These are phyloP conservation scores for Podosphaera xanthii DNA, from an alignment of 2,329 filamentous ascomycete species.

Conservation along the genomic window DNA sequence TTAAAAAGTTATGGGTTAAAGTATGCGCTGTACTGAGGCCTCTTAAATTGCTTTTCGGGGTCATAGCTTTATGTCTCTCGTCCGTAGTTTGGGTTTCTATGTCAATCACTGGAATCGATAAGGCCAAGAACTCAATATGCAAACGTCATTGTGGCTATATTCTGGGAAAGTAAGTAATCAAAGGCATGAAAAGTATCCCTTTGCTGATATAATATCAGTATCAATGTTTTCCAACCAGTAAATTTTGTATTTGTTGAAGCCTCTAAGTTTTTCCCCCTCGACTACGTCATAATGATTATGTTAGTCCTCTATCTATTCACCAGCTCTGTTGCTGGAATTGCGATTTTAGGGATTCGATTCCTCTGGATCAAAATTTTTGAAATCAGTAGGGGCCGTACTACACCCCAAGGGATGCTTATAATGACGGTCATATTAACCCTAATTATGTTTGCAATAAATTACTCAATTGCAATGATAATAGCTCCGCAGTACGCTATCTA, in stretches of 20 bases:
- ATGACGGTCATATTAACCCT: constrained; percentile 78
- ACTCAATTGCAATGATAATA: constrained; percentile 77
- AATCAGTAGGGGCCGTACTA: constrained; percentile 70
- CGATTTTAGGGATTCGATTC: constrained; percentile 78
- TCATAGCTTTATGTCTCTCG: constrained; percentile 52
- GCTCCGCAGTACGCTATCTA: constrained; percentile 89
- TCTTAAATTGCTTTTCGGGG: constrained; percentile 66
- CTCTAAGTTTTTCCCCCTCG: constrained; percentile 66
- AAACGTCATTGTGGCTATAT: constrained; percentile 82
- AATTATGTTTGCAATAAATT: constrained; percentile 79
- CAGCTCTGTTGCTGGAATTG: constrained; percentile 68
- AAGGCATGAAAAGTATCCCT: not conserved
- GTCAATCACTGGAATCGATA: constrained; percentile 89
- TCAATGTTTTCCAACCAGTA: constrained; percentile 85
- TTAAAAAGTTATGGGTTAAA: constrained; percentile 60
- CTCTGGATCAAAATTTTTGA: constrained; percentile 87
- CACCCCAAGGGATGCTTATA: constrained; percentile 76
- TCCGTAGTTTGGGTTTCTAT: constrained; percentile 72
- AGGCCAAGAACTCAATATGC: constrained; percentile 86
- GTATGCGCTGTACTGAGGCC: constrained; percentile 64
- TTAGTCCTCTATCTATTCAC: constrained; percentile 73
- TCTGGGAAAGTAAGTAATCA: constrained; percentile 28
- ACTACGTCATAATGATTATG: constrained; percentile 75
- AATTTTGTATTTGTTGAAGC: constrained; percentile 75
- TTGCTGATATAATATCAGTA: constrained; percentile 21